Percentiles rank a stretch among this genome's conserved stretches.
phyloP scores from a whole-genome alignment of 306 rosid genomes.

The Pterocarpus macrocarpus region DNA sequence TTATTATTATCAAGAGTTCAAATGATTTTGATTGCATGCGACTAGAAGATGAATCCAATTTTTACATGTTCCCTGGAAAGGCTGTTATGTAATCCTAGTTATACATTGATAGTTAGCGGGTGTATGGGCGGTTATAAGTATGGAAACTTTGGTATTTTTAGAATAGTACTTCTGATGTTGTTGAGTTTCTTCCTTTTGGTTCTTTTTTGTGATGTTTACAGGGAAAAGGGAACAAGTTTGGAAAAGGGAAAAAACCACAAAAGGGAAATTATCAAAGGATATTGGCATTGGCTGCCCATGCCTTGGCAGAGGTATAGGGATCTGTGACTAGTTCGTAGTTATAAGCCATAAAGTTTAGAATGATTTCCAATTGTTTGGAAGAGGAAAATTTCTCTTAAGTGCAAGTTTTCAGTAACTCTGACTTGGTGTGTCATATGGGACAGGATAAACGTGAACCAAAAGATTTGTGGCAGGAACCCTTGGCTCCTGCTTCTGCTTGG shows the following conservation, averaged over 20 bases:
- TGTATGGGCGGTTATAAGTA: neutral
- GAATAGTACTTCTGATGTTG: neutral
- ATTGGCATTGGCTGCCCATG: conserved; percentile 94
- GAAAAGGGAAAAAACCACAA: conserved; percentile 60
- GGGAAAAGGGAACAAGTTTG: conserved; percentile 66
- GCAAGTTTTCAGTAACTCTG: conserved; percentile 50
- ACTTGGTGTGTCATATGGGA: conserved; percentile 52
- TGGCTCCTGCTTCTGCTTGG: conserved; percentile 90
- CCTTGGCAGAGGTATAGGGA: conserved; percentile 87
- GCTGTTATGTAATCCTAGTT: neutral
- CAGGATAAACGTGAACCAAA: conserved; percentile 88
- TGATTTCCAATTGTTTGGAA: conserved; percentile 14
- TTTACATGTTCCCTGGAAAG: neutral
- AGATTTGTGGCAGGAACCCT: conserved; percentile 96
- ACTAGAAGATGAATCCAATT: neutral
- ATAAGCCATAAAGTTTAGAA: conserved; percentile 1
- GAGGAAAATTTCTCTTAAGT: conserved; percentile 16
- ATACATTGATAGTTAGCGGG: neutral
- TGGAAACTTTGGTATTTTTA: neutral
- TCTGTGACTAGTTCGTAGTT: conserved; percentile 33
- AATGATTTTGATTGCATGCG: neutral
- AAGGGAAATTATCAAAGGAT: conserved; percentile 75
- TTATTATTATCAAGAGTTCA: neutral
- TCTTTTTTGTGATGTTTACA: conserved; percentile 49
- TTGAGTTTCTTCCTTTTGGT: conserved; percentile 29